Evolutionary conservation across 202 grass and related monocot genomes (phyloP), one percentile per base, ranked within the genome.

Genomic region (Setaria italica): DNA sequence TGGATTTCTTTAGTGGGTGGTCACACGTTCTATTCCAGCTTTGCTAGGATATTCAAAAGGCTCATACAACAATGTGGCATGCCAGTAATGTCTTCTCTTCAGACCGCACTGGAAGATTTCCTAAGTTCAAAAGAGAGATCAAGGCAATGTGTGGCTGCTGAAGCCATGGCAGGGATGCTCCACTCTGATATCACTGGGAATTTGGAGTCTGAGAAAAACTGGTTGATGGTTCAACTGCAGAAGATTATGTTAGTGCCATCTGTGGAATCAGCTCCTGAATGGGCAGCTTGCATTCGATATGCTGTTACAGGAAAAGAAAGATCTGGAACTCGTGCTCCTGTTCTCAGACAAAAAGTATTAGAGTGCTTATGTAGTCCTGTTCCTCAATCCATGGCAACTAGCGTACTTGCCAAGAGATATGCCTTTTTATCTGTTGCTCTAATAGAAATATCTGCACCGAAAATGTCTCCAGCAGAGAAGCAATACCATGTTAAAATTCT

Each of bases 11-110:
- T 92, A 82, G 81, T 92, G 68, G 85, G 88, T 14, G 69, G 80
- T 87, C 76, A 81, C 80, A 92, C 84, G 11, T 99, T 99, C 82
- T 91, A 92, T 84, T 91, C 96, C 20, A 95, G 73, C 82, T 99
- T 95, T 76, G 96, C 96, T 72, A 94, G 91, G 82, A 95, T 99
- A 89, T 99, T 99, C 74, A 94, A 99, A 90, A 89, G 96, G 82
- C 86, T 99, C 72, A 79, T 92, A 85, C 96, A 99, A 62, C 93
- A 99, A 87, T 99, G 96, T 71, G 93, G 96, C 74, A 72, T 71
- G 76, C 85, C 90, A 83, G 90, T 87, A 84, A 50, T 96, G 14
- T 89, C 73, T 65, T 89, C 86, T 73, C 88, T 99, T 88, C 79
- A 87, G 82, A 78, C 50, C 70, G 71, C 87, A 58, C 70, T 99